Evolutionary conservation across 2,329 filamentous ascomycete species (phyloP), one percentile per base, ranked within the genome.

Genomic region (Dactylellina drechsleri): DNA sequence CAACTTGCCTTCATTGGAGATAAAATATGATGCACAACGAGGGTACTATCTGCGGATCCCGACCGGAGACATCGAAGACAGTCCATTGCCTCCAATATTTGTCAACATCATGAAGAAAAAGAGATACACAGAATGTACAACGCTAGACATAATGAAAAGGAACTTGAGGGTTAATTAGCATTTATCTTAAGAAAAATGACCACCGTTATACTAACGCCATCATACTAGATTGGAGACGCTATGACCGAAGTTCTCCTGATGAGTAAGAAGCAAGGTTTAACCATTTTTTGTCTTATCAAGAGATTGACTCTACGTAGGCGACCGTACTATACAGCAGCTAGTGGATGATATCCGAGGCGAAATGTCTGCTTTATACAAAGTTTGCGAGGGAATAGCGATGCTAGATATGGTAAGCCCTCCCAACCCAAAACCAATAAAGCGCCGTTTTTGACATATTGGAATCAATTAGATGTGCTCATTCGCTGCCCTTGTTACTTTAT

Each of bases 361-460:
- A 73, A 88, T 93, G 18, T 89, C 91, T 0, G 84, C 85, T 2
- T 84, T 99, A 0, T 97, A 97, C 82, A 89, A 89, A 66, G 87
- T 96, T 47, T 95, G 92, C 78, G 93, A 98, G 81, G 90, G 91
- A 12, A 88, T 98, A 77, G 92, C 91, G 1, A 86, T 96, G 79
- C 84, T 97, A 0, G 95, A 99, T 81, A 94, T 97, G 90, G 84
- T 96, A 8, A 41, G 43, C 26, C 13, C 20, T 15, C 4, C 3
- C 23, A n/a, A 1, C n/a, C 8, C 13, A 47, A 47, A 41, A 56
- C 18, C 12, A 49, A 20, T n/a, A 18, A 31, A 54, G 31, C 7
- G 10, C 31, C 10, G 2, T 36, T 36, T 7, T 10, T 36, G 10
- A 36, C 6, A 36, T 36, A 7, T 15, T 16, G 40, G 23, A 49